These are phyloP conservation scores for Extremus antarcticus DNA, from an alignment of 495 filamentous ascomycete species.

Conservation along the genomic window DNA sequence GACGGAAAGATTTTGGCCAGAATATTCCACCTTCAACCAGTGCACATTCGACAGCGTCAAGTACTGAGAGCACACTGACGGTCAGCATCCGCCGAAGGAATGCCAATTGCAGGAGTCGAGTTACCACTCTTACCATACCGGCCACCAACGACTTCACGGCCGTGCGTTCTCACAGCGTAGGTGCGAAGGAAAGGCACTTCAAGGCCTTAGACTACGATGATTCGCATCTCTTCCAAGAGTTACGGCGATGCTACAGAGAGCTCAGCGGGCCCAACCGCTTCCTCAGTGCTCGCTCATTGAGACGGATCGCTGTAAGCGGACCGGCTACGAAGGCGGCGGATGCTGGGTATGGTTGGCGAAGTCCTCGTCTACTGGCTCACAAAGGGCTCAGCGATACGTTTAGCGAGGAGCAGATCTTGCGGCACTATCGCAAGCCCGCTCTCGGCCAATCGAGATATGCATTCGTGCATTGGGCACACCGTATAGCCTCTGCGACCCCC, in stretches of 20 bases:
- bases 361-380: conserved; percentile 13
- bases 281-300: conserved; percentile 17
- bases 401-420: conserved; percentile 17
- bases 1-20: conserved; percentile 15
- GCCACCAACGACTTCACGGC: conserved; percentile 14
- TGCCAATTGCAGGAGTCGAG: background rate
- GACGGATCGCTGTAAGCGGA: conserved; percentile 13
- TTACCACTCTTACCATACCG: conserved; percentile 18
- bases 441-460: conserved; percentile 16
- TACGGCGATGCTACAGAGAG: conserved; percentile 13
- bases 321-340: conserved; percentile 6
- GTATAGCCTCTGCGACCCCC: conserved; percentile 15
- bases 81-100: conserved; percentile 18
- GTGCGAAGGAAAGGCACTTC: conserved; percentile 11
- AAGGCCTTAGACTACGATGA: conserved; percentile 20
- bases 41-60: background rate
- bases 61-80: conserved; percentile 16
- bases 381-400: conserved; percentile 20
- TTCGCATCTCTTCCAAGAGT: conserved; percentile 17
- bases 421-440: conserved; percentile 13
- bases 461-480: conserved; percentile 24
- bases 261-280: conserved; percentile 16
- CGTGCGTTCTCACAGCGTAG: conserved; percentile 3
- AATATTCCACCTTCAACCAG: conserved; percentile 1
- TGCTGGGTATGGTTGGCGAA: conserved; percentile 8